These are phyloP conservation scores for Lentinula novae-zelandiae DNA, from an alignment of 1,284 basidiomycete species.

Conservation along the genomic window DNA sequence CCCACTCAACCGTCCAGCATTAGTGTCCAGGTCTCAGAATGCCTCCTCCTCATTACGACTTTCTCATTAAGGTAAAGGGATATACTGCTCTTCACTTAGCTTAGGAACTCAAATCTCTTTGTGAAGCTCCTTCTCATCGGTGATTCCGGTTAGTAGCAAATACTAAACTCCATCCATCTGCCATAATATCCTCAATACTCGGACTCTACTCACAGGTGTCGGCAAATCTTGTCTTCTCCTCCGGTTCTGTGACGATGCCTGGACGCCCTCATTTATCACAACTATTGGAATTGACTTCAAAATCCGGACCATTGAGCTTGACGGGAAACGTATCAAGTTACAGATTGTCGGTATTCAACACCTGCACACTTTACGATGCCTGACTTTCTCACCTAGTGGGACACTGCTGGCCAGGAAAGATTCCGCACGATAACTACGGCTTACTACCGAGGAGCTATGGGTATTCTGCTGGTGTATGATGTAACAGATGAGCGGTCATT, in stretches of 20 bases:
- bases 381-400: slow-evolving; percentile 64
- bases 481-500: slow-evolving; percentile 98
- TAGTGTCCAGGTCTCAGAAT: slow-evolving; percentile 32
- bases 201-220: slow-evolving; percentile 60
- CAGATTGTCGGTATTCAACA: slow-evolving; percentile 72
- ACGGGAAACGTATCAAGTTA: slow-evolving; percentile 94
- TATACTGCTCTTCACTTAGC: slow-evolving; percentile 4
- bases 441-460: slow-evolving; percentile 99
- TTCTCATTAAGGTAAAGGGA: slow-evolving; percentile 80
- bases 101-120: not conserved
- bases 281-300: slow-evolving; percentile 98
- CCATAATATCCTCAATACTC: slow-evolving; percentile 2
- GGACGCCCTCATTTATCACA: slow-evolving; percentile 99
- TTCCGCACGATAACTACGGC: slow-evolving; percentile 99
- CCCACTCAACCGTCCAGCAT: not conserved
- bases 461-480: slow-evolving; percentile 97
- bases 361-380: not conserved
- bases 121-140: slow-evolving; percentile 89
- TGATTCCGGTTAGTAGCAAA: slow-evolving; percentile 71
- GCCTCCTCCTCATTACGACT: slow-evolving; percentile 88
- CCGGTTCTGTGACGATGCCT: slow-evolving; percentile 99
- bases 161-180: not conserved
- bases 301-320: slow-evolving; percentile 95
- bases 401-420: slow-evolving; percentile 98
- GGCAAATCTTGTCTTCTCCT: slow-evolving; percentile 98